A percentile compares a stretch with the other conserved stretches of the same genome.
Evolutionary conservation across 1,284 basidiomycete species (phyloP).

Genomic region (Wallemia ichthyophaga): DNA sequence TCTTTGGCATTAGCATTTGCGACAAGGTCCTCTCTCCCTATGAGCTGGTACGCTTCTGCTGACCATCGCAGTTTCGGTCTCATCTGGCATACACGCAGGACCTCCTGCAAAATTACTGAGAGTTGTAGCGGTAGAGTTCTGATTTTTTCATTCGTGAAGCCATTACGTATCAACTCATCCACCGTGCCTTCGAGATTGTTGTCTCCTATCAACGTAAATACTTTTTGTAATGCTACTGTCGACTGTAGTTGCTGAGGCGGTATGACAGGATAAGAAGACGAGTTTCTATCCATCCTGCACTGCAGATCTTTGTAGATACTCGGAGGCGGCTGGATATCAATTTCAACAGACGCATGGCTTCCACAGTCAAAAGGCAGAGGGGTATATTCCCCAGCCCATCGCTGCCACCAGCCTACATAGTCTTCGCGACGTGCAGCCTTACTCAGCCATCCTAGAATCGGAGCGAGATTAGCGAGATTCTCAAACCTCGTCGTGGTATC

Average conservation of each 20-base stretch:
- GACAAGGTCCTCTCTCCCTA: conserved; percentile 46
- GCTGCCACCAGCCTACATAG: neutral
- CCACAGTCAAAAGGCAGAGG: neutral
- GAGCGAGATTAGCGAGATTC: neutral
- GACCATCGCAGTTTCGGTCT: conserved; percentile 43
- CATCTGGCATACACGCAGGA: conserved; percentile 44
- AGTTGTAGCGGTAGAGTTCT: conserved; percentile 31
- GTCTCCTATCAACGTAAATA: conserved; percentile 2
- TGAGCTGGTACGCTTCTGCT: conserved; percentile 33
- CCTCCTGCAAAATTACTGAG: conserved; percentile 50
- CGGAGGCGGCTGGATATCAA: neutral
- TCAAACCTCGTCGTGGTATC: neutral
- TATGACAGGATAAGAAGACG: conserved; percentile 4
- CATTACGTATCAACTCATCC: conserved; percentile 25
- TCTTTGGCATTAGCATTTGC: conserved; percentile 7
- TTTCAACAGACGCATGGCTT: neutral
- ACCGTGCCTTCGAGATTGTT: conserved; percentile 21
- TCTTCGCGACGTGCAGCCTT: neutral
- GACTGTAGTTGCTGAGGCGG: neutral
- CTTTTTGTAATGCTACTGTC: neutral
- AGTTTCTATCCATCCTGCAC: neutral
- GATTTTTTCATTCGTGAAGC: conserved; percentile 23
- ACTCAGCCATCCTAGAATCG: neutral
- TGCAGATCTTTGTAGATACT: neutral
- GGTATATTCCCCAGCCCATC: neutral